Evolutionary conservation across 805 yeast genomes (phyloP).

Genomic region (Yarrowia sp.): DNA sequence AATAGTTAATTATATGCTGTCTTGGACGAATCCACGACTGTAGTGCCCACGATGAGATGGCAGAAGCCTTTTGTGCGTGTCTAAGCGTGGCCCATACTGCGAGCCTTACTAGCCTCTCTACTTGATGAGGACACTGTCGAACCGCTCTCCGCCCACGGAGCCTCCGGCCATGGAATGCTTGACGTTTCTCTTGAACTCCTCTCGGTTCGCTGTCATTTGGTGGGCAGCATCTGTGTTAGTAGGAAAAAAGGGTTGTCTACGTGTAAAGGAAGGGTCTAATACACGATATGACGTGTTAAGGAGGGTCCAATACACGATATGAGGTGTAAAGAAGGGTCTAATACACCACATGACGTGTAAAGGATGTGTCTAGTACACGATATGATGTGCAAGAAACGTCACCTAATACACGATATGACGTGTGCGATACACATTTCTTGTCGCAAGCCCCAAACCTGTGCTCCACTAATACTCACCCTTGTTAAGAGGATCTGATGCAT

Average conservation of each 20-base stretch:
- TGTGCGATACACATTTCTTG: no score
- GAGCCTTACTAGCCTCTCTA: neutral
- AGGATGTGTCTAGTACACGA: no score
- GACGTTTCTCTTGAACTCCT: conserved; percentile 64
- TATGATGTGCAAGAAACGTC: no score
- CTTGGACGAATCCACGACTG: conserved; percentile 15
- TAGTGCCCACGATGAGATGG: neutral
- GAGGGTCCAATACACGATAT: no score
- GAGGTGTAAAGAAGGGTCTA: no score
- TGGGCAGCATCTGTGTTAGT: conserved; percentile 38
- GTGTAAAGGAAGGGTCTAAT: no score
- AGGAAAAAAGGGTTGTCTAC: neutral
- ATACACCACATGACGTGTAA: no score
- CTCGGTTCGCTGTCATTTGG: conserved; percentile 47
- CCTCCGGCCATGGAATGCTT: conserved; percentile 75
- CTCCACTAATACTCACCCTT: conserved; percentile 53
- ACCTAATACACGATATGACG: no score
- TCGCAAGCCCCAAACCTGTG: no score
- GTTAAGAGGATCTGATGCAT: conserved; percentile 89
- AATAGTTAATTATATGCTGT: conserved; percentile 30
- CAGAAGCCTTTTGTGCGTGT: no score
- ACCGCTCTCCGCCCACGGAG: conserved; percentile 60
- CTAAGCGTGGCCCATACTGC: no score
- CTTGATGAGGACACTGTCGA: conserved; percentile 61
- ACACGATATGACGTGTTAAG: neutral